Conservation (phyloP, 2,329 filamentous ascomycete species). For the Lojkania enalia region DNA sequence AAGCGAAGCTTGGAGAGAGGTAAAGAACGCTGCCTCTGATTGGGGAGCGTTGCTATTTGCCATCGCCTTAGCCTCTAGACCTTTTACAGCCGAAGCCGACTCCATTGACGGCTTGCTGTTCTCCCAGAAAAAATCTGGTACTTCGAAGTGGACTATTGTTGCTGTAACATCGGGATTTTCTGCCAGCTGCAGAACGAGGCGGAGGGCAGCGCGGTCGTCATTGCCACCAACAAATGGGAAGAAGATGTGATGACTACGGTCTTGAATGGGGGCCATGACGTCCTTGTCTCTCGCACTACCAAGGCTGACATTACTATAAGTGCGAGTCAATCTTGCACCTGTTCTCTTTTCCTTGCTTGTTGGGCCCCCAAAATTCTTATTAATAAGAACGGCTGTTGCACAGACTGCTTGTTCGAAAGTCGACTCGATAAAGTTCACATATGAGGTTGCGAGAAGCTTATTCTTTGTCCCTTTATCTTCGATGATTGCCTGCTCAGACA, state of each 20-base stretch:
- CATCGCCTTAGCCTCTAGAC: constrained; percentile 17
- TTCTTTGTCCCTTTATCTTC: constrained; percentile 55
- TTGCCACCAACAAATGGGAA: constrained; percentile 82
- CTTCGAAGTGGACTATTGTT: constrained; percentile 67
- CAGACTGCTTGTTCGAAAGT: constrained; percentile 66
- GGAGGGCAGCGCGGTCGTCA: constrained; percentile 79
- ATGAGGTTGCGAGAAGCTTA: constrained; percentile 64
- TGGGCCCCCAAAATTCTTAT: constrained; percentile 65
- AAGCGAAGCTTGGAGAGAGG: constrained; percentile 59
- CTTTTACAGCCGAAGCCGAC: constrained; percentile 14
- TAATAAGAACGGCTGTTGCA: constrained; percentile 78
- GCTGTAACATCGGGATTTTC: constrained; percentile 78
- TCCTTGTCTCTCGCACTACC: constrained; percentile 62
- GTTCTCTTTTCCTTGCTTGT: constrained; percentile 40
- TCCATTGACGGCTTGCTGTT: constrained; percentile 8
- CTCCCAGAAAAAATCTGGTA: constrained; percentile 26
- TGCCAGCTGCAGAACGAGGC: constrained; percentile 81
- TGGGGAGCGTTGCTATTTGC: constrained; percentile 12
- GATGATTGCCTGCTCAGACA: constrained; percentile 64
- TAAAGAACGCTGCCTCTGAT: constrained; percentile 58
- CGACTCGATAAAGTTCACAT: constrained; percentile 73
- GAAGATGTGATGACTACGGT: constrained; percentile 81
- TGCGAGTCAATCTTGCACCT: constrained; percentile 28
- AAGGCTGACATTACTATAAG: constrained; percentile 46
- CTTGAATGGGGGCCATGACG: constrained; percentile 59